A percentile compares a stretch with the other conserved stretches of the same genome.
These are phyloP conservation scores for Geum urbanum DNA, from an alignment of 306 rosid species.

Conservation along the genomic window DNA sequence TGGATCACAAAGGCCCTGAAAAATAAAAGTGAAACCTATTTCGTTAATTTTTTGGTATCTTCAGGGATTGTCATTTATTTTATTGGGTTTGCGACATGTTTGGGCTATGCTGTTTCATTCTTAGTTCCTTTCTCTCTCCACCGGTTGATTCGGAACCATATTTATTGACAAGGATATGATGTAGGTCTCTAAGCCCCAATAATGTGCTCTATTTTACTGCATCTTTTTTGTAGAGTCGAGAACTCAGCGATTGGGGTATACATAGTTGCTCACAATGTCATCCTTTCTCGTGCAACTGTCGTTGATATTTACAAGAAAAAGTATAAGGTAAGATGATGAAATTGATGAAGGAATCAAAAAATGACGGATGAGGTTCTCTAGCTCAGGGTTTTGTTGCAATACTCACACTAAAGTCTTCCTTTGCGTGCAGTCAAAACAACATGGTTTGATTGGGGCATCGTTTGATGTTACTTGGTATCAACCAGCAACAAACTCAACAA, in stretches of 20 bases:
- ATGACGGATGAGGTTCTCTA: too few species aligned
- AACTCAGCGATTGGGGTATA: constrained; percentile 85
- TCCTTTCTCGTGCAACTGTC: constrained; percentile 61
- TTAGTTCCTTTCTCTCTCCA: too few species aligned
- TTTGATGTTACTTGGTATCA: constrained; percentile 83
- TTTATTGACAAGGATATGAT: constrained; percentile 85
- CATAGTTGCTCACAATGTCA: constrained; percentile 77
- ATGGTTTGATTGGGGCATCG: constrained; percentile 74
- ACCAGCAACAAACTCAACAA: constrained; percentile 55
- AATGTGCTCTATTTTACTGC: constrained; percentile 69
- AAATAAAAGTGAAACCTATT: too few species aligned
- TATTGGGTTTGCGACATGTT: too few species aligned
- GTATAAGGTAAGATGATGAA: constrained; percentile 51
- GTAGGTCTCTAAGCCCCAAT: constrained; percentile 87
- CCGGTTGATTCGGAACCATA: constrained; percentile 68
- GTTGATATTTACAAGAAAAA: constrained; percentile 57
- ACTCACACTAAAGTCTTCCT: not conserved
- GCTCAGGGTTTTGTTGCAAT: not conserved
- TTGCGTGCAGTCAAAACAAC: constrained; percentile 43
- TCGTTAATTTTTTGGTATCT: too few species aligned
- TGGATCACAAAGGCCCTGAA: constrained; percentile 54
- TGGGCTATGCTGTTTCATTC: too few species aligned
- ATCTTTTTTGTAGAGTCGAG: constrained; percentile 57
- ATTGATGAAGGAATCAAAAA: too few species aligned
- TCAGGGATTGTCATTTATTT: too few species aligned